Conservation (phyloP, 2,329 filamentous ascomycete genomes). For the Monosporascus sp. region DNA sequence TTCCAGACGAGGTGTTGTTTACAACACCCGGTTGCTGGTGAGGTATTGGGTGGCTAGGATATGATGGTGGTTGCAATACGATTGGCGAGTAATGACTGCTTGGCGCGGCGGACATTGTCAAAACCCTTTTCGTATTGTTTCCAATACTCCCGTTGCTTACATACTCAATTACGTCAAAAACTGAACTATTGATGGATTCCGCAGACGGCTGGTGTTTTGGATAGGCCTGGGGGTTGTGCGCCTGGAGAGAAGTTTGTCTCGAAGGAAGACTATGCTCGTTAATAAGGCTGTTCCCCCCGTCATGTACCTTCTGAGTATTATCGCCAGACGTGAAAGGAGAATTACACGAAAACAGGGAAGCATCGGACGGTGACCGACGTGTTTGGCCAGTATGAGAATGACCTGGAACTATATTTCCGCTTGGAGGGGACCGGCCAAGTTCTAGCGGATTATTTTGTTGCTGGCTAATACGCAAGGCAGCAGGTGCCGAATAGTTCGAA, state of each 20-base stretch:
- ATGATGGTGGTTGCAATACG: conserved; percentile 13
- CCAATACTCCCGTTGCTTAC: conserved; percentile 17
- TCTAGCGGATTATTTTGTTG: conserved; percentile 16
- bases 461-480: conserved; percentile 5
- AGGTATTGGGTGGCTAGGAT: conserved; percentile 18
- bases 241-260: conserved; percentile 19
- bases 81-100: conserved; percentile 12
- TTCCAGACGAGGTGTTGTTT: conserved; percentile 11
- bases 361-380: conserved; percentile 10
- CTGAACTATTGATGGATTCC: conserved; percentile 32
- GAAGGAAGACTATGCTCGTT: conserved; percentile 17
- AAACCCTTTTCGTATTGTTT: conserved; percentile 14
- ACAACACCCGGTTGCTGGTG: conserved; percentile 10
- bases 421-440: conserved; percentile 12
- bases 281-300: conserved; percentile 8
- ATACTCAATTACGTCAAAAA: conserved; percentile 28
- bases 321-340: conserved; percentile 17
- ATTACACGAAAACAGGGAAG: conserved; percentile 12
- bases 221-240: conserved; percentile 13
- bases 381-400: background rate
- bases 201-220: conserved; percentile 26
- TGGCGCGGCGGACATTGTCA: conserved; percentile 7
- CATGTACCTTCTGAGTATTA: conserved; percentile 10
- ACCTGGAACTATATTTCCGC: conserved; percentile 6
- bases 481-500: conserved; percentile 13